Conservation (phyloP, 495 filamentous ascomycete genomes). For the Lineolata rhizophorae region DNA sequence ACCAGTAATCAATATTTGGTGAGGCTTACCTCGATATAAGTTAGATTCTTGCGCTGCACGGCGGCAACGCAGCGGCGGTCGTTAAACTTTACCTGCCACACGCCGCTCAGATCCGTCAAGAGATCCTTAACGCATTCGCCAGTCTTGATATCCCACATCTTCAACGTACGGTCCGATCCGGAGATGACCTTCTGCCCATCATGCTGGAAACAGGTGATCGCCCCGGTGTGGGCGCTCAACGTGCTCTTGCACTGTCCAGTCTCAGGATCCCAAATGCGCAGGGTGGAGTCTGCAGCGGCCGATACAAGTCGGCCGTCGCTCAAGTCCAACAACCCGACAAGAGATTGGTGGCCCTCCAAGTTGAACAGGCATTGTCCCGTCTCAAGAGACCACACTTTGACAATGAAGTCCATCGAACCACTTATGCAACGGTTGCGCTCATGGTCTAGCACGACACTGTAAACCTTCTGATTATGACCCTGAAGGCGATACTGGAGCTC, state of each 20-base stretch:
- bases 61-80: slow-evolving; percentile 88
- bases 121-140: slow-evolving; percentile 89
- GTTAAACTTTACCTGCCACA: slow-evolving; percentile 98
- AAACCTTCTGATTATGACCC: slow-evolving; percentile 86
- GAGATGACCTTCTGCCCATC: slow-evolving; percentile 94
- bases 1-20: neutral
- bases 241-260: slow-evolving; percentile 76
- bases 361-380: slow-evolving; percentile 71
- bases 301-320: slow-evolving; percentile 76
- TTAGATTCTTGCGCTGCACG: slow-evolving; percentile 76
- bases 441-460: slow-evolving; percentile 88
- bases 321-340: slow-evolving; percentile 81
- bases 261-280: slow-evolving; percentile 95
- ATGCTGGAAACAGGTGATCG: slow-evolving; percentile 98
- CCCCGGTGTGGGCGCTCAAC: slow-evolving; percentile 80
- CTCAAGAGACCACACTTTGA: slow-evolving; percentile 96
- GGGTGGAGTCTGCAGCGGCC: slow-evolving; percentile 82
- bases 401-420: slow-evolving; percentile 92
- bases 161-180: slow-evolving; percentile 82
- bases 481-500: slow-evolving; percentile 71
- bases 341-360: slow-evolving; percentile 79
- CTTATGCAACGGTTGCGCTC: slow-evolving; percentile 89
- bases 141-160: slow-evolving; percentile 94
- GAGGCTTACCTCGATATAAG: slow-evolving; percentile 77
- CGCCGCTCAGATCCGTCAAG: slow-evolving; percentile 81